Conservation (phyloP, 805 yeast species). For the Geotrichum ghanense region DNA sequence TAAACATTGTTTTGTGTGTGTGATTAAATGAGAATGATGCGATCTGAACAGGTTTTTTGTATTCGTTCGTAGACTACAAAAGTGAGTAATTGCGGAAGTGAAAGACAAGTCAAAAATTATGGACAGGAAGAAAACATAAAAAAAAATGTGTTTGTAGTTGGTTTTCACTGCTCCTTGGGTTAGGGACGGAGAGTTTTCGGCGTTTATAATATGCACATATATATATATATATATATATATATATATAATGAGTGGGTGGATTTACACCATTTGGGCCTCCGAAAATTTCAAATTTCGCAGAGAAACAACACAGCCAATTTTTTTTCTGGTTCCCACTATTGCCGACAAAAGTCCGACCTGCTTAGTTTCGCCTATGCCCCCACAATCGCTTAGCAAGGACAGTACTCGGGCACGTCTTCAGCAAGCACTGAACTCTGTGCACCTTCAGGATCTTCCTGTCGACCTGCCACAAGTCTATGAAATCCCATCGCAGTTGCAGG, state of each 20-base stretch:
- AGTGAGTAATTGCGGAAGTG: too few species aligned
- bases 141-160: too few species aligned
- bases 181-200: slow-evolving; percentile 1
- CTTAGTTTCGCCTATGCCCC: too few species aligned
- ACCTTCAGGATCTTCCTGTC: background rate
- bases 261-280: too few species aligned
- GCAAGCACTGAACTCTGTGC: background rate
- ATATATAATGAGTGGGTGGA: too few species aligned
- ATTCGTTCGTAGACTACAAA: too few species aligned
- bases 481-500: background rate
- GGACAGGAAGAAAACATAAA: too few species aligned
- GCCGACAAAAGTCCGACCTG: background rate
- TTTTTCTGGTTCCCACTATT: background rate
- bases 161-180: background rate
- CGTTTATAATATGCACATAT: too few species aligned
- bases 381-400: too few species aligned
- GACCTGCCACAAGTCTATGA: background rate
- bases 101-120: too few species aligned
- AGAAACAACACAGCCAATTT: too few species aligned
- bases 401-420: background rate
- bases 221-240: too few species aligned
- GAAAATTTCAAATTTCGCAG: background rate
- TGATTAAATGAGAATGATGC: background rate
- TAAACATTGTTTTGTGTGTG: slow-evolving; percentile 1
- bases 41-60: background rate